phyloP scores from a whole-genome alignment of 495 filamentous ascomycete species.

The Saxophila tyrrhenica region DNA sequence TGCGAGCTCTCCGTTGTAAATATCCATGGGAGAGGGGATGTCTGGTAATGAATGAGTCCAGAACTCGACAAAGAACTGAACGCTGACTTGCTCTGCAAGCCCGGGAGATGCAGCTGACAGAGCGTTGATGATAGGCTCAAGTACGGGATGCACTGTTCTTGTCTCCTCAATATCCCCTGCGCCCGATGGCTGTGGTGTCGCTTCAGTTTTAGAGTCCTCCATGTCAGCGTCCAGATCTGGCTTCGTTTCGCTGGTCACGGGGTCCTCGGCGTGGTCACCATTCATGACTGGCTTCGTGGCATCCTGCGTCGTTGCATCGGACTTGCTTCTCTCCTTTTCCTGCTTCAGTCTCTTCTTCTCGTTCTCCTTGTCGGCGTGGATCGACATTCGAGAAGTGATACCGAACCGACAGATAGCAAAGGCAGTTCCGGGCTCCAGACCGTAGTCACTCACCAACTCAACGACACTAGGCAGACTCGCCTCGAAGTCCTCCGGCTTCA shows the following conservation, averaged over 20 bases:
- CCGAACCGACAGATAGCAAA: slow-evolving; percentile 76
- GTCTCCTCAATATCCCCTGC: not conserved
- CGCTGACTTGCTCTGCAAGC: slow-evolving; percentile 55
- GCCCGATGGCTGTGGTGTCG: slow-evolving; percentile 21
- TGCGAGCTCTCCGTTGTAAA: slow-evolving; percentile 61
- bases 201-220: not conserved
- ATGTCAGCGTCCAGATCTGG: slow-evolving; percentile 25
- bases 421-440: slow-evolving; percentile 68
- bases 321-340: slow-evolving; percentile 14
- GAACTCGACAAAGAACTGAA: slow-evolving; percentile 79
- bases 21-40: slow-evolving; percentile 56
- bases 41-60: slow-evolving; percentile 83
- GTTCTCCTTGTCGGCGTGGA: slow-evolving; percentile 14
- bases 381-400: slow-evolving; percentile 42
- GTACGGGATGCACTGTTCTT: slow-evolving; percentile 54
- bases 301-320: slow-evolving; percentile 25
- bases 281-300: not conserved
- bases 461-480: slow-evolving; percentile 63
- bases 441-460: slow-evolving; percentile 64
- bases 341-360: slow-evolving; percentile 16
- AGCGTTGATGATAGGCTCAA: slow-evolving; percentile 62
- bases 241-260: slow-evolving; percentile 16
- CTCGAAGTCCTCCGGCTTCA: slow-evolving; percentile 70
- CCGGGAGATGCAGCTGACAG: slow-evolving; percentile 51
- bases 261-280: not conserved